Evolutionary conservation across 2,329 filamentous ascomycete species (phyloP), one percentile per base, ranked within the genome.

Genomic region (Periconia macrospinosa): DNA sequence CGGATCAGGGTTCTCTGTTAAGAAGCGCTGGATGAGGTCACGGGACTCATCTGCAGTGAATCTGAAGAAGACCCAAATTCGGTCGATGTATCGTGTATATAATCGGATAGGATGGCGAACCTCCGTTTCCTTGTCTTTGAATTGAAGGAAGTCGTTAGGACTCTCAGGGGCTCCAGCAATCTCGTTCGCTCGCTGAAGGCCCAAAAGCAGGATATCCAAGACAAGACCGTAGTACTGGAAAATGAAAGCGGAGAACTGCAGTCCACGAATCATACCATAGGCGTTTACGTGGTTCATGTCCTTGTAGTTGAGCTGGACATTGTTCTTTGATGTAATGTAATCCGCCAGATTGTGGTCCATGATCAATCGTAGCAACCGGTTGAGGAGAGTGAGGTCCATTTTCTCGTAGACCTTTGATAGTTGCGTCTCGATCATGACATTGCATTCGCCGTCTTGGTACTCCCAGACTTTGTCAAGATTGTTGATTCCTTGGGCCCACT

Each of bases 241-340:
- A 19, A 99, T 94, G 59, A 99, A 99, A 0, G 91, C 94, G 1
- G 94, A 97, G 77, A 99, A 99, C 63, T 99, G 95, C 15, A 99
- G 83, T 63, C 95, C 94, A 67, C 94, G 91, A 67, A 99, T 97
- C 89, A 99, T 90, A 63, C 94, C 94, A 71, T 97, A 99, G 71
- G 91, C 95, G 77, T 99, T 99, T 71, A 95, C 94, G 69, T 99
- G 94, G 70, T 97, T 97, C 94, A 99, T 99, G 67, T 99, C 94
- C 79, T 99, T 99, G 81, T 99, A 99, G 58, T 95, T 97, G 58
- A 99, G 84, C 73, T 97, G 93, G 13, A 99, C 94, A 70, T 99
- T 99, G 81, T 99, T 99, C 84, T 99, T 99, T 37, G 93, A 92
- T 1, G 93, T 97, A 69, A 99, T 99, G 77, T 99, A 99, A 74